These are phyloP conservation scores for Daldinia grandis DNA, from an alignment of 495 filamentous ascomycete genomes.

Conservation along the genomic window DNA sequence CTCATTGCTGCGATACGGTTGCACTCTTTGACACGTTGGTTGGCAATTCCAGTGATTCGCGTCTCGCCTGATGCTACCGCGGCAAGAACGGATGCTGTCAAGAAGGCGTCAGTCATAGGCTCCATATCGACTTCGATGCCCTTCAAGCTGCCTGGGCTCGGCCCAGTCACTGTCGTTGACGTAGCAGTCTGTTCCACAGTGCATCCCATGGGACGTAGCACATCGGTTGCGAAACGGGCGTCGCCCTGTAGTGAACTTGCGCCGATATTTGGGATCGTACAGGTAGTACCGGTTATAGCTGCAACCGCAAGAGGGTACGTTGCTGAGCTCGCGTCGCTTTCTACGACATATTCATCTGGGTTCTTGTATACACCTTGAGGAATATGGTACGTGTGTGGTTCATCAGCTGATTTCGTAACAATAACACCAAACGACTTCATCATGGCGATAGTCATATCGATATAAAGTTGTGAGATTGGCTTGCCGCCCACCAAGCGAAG, in stretches of 20 bases:
- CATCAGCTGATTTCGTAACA: conserved; percentile 65
- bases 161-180: conserved; percentile 93
- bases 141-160: conserved; percentile 73
- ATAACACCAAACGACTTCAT: conserved; percentile 92
- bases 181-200: conserved; percentile 80
- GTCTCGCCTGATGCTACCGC: conserved; percentile 89
- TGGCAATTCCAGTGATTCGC: conserved; percentile 93
- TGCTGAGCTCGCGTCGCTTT: conserved; percentile 97
- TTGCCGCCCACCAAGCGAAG: conserved; percentile 90
- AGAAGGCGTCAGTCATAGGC: conserved; percentile 98
- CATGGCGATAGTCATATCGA: conserved; percentile 98
- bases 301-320: conserved; percentile 97
- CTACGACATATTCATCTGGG: conserved; percentile 86
- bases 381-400: conserved; percentile 93
- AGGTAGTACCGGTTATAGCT: conserved; percentile 92
- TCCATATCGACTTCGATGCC: conserved; percentile 91
- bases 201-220: conserved; percentile 94
- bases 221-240: conserved; percentile 91
- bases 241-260: conserved; percentile 92
- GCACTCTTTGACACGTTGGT: conserved; percentile 98
- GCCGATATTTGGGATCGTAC: conserved; percentile 96
- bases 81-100: conserved; percentile 91
- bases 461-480: conserved; percentile 95
- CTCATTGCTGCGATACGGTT: conserved; percentile 98
- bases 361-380: conserved; percentile 86